These are phyloP conservation scores for Triglochin maritima DNA, from an alignment of 106 monocot species.

Conservation along the genomic window DNA sequence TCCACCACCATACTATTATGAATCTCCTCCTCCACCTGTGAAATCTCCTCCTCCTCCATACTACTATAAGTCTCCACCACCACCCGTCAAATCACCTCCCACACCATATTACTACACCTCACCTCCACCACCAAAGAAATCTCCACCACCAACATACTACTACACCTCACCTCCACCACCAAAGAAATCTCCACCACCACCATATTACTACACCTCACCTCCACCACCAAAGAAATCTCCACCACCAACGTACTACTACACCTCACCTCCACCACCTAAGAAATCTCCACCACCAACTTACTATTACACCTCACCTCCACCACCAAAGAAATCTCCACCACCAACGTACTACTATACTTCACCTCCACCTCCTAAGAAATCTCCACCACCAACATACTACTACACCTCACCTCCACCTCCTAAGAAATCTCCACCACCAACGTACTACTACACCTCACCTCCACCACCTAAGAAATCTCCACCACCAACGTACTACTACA, in stretches of 20 bases:
- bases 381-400: background rate
- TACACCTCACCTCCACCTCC: conserved; percentile 6
- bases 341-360: conserved; percentile 1
- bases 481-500: conserved; percentile 5
- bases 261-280: conserved; percentile 3
- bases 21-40: conserved; percentile 18
- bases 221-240: conserved; percentile 4
- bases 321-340: conserved; percentile 17
- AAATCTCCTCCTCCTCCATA: conserved; percentile 4
- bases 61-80: background rate
- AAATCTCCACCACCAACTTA: conserved; percentile 5
- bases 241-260: conserved; percentile 5
- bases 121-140: conserved; percentile 12
- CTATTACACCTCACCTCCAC: background rate
- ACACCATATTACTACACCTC: conserved; percentile 4
- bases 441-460: background rate
- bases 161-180: conserved; percentile 29
- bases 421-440: background rate
- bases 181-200: background rate
- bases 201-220: background rate
- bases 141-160: background rate
- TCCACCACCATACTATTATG: conserved; percentile 2
- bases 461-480: conserved; percentile 3
- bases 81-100: conserved; percentile 16
- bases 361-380: conserved; percentile 12